A percentile compares a stretch with the other conserved stretches of the same genome.
phyloP scores from a whole-genome alignment of 192 early-diverging fungal species.

The Rhizophagus prolifer region DNA sequence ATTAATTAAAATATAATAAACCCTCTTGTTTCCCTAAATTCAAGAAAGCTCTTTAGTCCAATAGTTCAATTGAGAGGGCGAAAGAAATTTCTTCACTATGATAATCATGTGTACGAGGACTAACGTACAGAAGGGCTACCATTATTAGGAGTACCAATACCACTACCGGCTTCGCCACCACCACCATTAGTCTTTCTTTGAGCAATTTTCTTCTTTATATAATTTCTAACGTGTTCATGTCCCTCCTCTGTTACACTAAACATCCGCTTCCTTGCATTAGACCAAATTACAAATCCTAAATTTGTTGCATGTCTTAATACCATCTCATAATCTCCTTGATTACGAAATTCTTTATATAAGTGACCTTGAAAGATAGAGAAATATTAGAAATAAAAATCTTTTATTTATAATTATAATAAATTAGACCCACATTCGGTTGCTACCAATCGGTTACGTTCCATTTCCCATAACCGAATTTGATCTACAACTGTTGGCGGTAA shows the following conservation, averaged over 20 bases:
- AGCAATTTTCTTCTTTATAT: conserved; percentile 38
- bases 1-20: too few species aligned
- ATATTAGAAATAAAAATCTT: background rate
- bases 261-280: conserved; percentile 63
- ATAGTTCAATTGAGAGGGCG: too few species aligned
- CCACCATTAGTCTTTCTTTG: conserved; percentile 12
- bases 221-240: conserved; percentile 62
- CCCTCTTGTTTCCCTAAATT: too few species aligned
- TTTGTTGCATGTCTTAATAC: conserved; percentile 76
- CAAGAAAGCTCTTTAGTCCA: too few species aligned
- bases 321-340: conserved; percentile 70
- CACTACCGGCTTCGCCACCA: background rate
- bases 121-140: background rate
- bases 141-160: background rate
- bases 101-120: too few species aligned
- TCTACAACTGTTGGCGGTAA: conserved; percentile 91
- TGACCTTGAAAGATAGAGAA: conserved; percentile 38
- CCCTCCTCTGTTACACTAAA: conserved; percentile 76
- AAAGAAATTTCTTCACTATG: too few species aligned
- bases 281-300: conserved; percentile 77
- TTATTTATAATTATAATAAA: background rate
- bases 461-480: conserved; percentile 96
- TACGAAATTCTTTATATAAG: conserved; percentile 77
- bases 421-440: conserved; percentile 41
- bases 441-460: conserved; percentile 82